Conservation (phyloP, 495 filamentous ascomycete genomes). For the Podospora fimiseda region DNA sequence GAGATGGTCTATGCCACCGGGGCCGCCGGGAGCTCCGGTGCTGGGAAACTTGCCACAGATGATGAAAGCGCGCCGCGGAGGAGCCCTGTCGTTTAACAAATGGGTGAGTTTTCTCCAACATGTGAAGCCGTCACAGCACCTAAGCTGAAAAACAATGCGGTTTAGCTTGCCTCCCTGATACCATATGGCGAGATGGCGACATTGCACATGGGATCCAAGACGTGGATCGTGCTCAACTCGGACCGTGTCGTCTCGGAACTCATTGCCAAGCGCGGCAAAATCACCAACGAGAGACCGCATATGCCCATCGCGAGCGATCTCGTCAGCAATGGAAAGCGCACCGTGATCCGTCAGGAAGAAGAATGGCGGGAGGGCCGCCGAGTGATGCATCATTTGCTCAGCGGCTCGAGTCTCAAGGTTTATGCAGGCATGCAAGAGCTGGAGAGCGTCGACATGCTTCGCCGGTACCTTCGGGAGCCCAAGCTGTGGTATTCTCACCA, state of each 20-base stretch:
- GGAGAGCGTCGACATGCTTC: conserved; percentile 35
- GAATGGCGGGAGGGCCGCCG: conserved; percentile 24
- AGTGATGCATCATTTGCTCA: conserved; percentile 40
- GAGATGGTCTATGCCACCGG: conserved; percentile 4
- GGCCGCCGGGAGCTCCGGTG: conserved; percentile 2
- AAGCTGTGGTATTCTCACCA: conserved; percentile 35
- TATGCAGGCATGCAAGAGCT: conserved; percentile 36
- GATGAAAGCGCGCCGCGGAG: conserved; percentile 4
- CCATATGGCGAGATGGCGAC: conserved; percentile 21
- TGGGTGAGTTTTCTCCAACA: conserved; percentile 3
- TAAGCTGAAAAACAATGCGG: conserved; percentile 2
- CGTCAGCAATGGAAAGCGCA: conserved; percentile 22
- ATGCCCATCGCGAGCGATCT: conserved; percentile 24
- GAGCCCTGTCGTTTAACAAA: conserved; percentile 5
- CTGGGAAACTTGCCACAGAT: conserved; percentile 2
- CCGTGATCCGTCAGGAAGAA: conserved; percentile 24
- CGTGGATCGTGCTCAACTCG: conserved; percentile 31
- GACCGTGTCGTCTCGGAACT: conserved; percentile 29
- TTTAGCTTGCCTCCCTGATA: conserved; percentile 5
- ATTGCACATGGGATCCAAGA: conserved; percentile 23
- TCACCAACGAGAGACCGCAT: conserved; percentile 23
- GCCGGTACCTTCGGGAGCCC: conserved; percentile 30
- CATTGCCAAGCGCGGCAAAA: conserved; percentile 26
- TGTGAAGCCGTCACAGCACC: conserved; percentile 4
- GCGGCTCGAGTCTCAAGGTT: conserved; percentile 25